Evolutionary conservation across 768 basidiomycete genomes (phyloP).

Genomic region (Termitomyces sp.): DNA sequence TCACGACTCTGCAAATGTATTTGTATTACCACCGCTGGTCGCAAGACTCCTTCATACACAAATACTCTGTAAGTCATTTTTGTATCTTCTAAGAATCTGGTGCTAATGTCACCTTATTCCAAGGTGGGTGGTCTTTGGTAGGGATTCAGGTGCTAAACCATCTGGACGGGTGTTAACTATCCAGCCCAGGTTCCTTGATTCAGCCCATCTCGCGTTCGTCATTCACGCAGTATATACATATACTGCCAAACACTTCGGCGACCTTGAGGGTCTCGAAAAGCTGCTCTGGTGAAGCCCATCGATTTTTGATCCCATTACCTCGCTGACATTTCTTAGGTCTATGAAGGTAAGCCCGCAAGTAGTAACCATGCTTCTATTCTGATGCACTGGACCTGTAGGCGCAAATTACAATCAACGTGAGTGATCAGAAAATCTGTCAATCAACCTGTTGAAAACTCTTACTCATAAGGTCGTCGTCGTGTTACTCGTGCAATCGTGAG

Average conservation of each 20-base stretch:
- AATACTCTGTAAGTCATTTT: constrained; percentile 26
- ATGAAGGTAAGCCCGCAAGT: constrained; percentile 16
- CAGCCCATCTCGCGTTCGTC: constrained; percentile 24
- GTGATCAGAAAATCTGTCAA: constrained; percentile 5
- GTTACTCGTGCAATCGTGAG: constrained; percentile 41
- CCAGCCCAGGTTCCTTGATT: constrained; percentile 22
- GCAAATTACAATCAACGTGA: constrained; percentile 39
- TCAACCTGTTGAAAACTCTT: background rate
- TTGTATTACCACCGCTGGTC: constrained; percentile 38
- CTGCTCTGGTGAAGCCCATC: constrained; percentile 6
- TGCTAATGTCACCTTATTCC: background rate
- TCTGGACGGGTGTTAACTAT: background rate
- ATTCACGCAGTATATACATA: constrained; percentile 26
- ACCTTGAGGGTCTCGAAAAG: constrained; percentile 11
- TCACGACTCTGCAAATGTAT: constrained; percentile 35
- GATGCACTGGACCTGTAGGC: constrained; percentile 23
- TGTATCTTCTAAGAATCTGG: background rate
- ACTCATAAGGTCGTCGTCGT: constrained; percentile 34
- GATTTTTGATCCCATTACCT: background rate
- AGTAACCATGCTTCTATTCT: background rate
- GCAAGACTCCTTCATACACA: constrained; percentile 32
- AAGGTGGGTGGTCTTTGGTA: constrained; percentile 35
- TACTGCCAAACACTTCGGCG: constrained; percentile 20
- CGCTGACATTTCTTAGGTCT: constrained; percentile 14
- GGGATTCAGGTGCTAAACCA: background rate